Percentiles rank a stretch among this genome's conserved stretches.
phyloP scores from a whole-genome alignment of 108 stramenopile species.

The Fragilaria radians region DNA sequence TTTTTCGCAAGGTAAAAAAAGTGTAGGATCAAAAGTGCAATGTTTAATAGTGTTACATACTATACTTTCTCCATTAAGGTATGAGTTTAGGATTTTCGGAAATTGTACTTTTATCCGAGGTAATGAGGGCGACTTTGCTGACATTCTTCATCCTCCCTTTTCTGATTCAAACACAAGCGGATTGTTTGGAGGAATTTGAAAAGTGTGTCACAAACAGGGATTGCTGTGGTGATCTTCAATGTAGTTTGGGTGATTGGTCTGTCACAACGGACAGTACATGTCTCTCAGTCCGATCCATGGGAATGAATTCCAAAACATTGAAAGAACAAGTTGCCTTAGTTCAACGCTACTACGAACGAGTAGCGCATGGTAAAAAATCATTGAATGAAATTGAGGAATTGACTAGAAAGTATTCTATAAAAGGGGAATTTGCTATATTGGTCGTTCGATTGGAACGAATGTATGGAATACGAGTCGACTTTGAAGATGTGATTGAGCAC shows the following conservation, averaged over 20 bases:
- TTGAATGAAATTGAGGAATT: background rate
- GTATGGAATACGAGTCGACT: constrained; percentile 44
- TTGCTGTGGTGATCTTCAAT: background rate
- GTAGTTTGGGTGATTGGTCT: background rate
- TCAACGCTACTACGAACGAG: background rate
- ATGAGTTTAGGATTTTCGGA: no score
- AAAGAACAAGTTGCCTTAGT: background rate
- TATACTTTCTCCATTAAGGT: no score
- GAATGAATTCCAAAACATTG: background rate
- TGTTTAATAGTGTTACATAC: no score
- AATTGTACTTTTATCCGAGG: no score
- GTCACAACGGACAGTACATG: constrained; percentile 4
- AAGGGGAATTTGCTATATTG: constrained; percentile 27
- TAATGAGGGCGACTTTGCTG: no score
- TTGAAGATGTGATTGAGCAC: no score
- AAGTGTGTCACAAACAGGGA: constrained; percentile 1
- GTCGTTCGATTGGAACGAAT: constrained; percentile 45
- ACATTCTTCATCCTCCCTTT: no score
- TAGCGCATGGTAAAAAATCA: background rate
- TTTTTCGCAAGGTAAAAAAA: no score
- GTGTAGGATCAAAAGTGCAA: no score
- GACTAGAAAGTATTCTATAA: background rate
- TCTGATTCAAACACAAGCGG: no score
- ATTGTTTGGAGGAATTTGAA: background rate
- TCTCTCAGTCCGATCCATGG: background rate